These are phyloP conservation scores for Capsicum baccatum DNA, from an alignment of 257 asterid genomes.

Conservation along the genomic window DNA sequence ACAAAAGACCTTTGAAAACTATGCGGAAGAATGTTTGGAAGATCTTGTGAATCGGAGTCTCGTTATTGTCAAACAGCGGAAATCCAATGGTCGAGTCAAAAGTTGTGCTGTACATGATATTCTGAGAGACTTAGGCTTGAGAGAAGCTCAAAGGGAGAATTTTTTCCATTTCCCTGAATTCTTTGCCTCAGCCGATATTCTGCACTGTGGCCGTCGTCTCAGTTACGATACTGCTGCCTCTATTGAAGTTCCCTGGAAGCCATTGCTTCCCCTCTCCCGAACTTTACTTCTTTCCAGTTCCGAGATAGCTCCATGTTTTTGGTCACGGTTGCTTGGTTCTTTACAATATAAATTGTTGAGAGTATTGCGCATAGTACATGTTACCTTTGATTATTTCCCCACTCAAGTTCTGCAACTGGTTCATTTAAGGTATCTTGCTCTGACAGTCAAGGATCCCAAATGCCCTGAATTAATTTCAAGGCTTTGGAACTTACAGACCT, in stretches of 20 bases:
- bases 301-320: not conserved
- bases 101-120: not conserved
- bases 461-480: slow-evolving; percentile 35
- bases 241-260: not conserved
- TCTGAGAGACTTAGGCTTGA: not conserved
- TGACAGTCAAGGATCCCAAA: slow-evolving; percentile 16
- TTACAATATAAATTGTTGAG: slow-evolving; percentile 32
- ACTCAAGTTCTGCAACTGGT: slow-evolving; percentile 26
- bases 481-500: not conserved
- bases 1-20: not conserved
- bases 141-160: slow-evolving; percentile 7
- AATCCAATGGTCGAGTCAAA: not conserved
- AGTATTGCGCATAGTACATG: slow-evolving; percentile 33
- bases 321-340: slow-evolving; percentile 14
- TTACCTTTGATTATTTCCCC: slow-evolving; percentile 34
- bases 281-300: slow-evolving; percentile 29
- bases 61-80: not conserved
- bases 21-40: not conserved
- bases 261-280: not conserved
- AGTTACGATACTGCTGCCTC: not conserved
- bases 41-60: slow-evolving; percentile 10
- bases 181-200: too few relatives aligned
- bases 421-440: slow-evolving; percentile 37
- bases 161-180: too few relatives aligned
- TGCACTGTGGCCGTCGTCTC: too few relatives aligned